phyloP scores from a whole-genome alignment of 805 yeast species.

The Torulaspora indica region DNA sequence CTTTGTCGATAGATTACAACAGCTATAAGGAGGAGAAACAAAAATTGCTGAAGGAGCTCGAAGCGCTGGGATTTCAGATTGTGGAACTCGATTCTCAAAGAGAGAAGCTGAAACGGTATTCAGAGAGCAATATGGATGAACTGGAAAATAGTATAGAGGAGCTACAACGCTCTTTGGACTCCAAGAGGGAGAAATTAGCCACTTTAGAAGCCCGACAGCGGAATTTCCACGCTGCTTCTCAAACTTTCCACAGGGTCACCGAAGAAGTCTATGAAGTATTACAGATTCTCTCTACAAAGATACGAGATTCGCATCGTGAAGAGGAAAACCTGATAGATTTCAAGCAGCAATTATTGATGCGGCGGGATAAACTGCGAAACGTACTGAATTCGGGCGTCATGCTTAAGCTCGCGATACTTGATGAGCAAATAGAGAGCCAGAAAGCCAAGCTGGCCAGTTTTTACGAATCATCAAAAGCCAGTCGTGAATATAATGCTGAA shows the following conservation, averaged over 20 bases:
- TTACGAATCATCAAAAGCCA: slow-evolving; percentile 41
- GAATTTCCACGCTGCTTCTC: slow-evolving; percentile 50
- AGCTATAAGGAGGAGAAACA: slow-evolving; percentile 60
- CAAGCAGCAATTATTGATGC: slow-evolving; percentile 44
- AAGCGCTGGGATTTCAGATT: slow-evolving; percentile 54
- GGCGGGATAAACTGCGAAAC: slow-evolving; percentile 39
- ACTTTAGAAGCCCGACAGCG: slow-evolving; percentile 46
- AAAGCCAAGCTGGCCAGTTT: slow-evolving; percentile 47
- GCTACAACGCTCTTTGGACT: slow-evolving; percentile 43
- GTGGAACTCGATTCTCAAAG: slow-evolving; percentile 54
- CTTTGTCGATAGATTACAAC: slow-evolving; percentile 54
- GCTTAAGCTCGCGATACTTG: slow-evolving; percentile 39
- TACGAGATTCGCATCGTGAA: slow-evolving; percentile 39
- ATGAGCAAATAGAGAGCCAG: slow-evolving; percentile 47
- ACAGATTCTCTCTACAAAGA: slow-evolving; percentile 44
- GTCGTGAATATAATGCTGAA: slow-evolving; percentile 43
- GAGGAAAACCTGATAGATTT: slow-evolving; percentile 45
- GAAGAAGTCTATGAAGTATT: slow-evolving; percentile 31
- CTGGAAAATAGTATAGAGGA: slow-evolving; percentile 51
- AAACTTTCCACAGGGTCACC: slow-evolving; percentile 45
- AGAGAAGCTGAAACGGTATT: slow-evolving; percentile 55
- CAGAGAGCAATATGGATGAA: slow-evolving; percentile 55
- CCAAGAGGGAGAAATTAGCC: slow-evolving; percentile 38
- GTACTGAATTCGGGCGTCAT: slow-evolving; percentile 40
- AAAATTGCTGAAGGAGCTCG: slow-evolving; percentile 53